Evolutionary conservation across 2,329 filamentous ascomycete genomes (phyloP).

Genomic region (Mycosphaerella arachidis): DNA sequence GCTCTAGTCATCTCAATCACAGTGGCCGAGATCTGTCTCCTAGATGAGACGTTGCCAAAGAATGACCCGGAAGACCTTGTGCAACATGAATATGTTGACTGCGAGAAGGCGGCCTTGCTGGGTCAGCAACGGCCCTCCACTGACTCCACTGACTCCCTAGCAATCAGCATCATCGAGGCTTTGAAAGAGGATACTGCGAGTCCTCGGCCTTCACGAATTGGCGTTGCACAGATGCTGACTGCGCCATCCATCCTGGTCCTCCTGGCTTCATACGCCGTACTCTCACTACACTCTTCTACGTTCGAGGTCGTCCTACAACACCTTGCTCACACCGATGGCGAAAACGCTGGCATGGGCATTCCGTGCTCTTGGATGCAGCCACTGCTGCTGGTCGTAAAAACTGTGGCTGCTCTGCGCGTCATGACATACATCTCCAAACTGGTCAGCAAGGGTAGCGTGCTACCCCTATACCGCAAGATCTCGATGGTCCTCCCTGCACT

Average conservation of each 20-base stretch:
- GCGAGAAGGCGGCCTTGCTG: conserved; percentile 47
- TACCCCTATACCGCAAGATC: conserved; percentile 41
- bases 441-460: conserved; percentile 38
- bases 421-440: conserved; percentile 36
- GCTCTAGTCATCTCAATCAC: conserved; percentile 40
- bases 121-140: conserved; percentile 25
- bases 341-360: conserved; percentile 44
- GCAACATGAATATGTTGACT: conserved; percentile 30
- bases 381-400: conserved; percentile 40
- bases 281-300: conserved; percentile 53
- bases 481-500: conserved; percentile 39
- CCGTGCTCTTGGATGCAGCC: conserved; percentile 43
- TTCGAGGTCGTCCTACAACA: conserved; percentile 48
- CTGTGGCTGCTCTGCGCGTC: conserved; percentile 38
- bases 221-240: conserved; percentile 42
- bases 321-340: conserved; percentile 43
- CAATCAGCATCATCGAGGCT: conserved; percentile 34
- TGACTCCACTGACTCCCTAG: conserved; percentile 34
- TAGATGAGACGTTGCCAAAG: conserved; percentile 33
- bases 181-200: conserved; percentile 23
- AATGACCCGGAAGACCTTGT: neutral
- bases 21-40: conserved; percentile 36
- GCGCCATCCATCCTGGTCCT: conserved; percentile 45
- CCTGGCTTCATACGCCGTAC: conserved; percentile 49
- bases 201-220: conserved; percentile 36